Conservation (phyloP, 345 rosid genomes). For the Aethionema arabicum region DNA sequence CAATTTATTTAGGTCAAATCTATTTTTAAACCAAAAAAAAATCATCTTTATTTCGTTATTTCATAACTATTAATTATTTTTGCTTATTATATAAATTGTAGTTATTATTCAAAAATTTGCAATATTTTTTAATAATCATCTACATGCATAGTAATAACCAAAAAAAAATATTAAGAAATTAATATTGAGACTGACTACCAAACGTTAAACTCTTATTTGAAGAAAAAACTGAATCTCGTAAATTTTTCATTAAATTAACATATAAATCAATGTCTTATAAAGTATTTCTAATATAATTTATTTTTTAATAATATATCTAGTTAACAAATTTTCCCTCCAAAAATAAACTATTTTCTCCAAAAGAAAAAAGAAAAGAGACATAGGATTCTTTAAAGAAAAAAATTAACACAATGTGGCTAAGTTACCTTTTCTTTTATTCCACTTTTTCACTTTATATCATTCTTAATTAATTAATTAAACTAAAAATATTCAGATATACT, state of each 20-base stretch:
- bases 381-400: conserved; percentile 54
- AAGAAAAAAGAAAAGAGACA: conserved; percentile 56
- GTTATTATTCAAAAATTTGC: not conserved
- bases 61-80: no score
- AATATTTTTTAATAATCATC: conserved; percentile 1
- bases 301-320: not conserved
- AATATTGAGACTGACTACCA: no score
- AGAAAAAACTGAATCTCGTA: no score
- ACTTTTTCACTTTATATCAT: conserved; percentile 44
- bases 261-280: not conserved
- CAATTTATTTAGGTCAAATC: no score
- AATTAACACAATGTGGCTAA: conserved; percentile 38
- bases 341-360: conserved; percentile 35
- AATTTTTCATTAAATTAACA: no score
- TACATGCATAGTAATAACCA: not conserved
- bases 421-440: not conserved
- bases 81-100: no score
- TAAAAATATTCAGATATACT: conserved; percentile 22
- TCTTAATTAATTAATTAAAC: conserved; percentile 21
- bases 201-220: no score
- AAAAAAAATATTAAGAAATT: not conserved
- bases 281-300: no score
- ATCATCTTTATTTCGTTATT: no score
- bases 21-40: no score
- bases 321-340: conserved; percentile 28